Percentiles rank a stretch among this genome's conserved stretches.
phyloP scores from a whole-genome alignment of 2,329 filamentous ascomycete genomes.

The Sarocladium strictum region DNA sequence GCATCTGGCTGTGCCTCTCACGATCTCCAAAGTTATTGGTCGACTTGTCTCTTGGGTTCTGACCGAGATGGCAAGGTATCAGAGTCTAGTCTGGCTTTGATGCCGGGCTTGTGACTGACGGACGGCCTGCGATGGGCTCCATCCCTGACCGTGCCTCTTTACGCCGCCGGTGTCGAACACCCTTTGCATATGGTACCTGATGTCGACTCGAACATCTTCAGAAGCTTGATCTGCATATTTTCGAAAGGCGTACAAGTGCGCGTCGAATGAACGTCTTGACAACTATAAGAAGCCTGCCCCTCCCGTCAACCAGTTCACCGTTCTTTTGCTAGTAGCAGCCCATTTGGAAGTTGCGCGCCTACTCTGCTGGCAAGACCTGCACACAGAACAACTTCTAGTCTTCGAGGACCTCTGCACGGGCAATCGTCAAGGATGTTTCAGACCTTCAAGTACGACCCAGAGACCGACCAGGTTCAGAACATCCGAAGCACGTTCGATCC shows the following conservation, averaged over 20 bases:
- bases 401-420: neutral
- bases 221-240: constrained; percentile 1
- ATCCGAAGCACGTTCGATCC: constrained; percentile 30
- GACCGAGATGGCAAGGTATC: neutral
- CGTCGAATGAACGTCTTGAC: neutral
- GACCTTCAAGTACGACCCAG: constrained; percentile 33
- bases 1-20: neutral
- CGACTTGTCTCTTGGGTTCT: neutral
- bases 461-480: constrained; percentile 31
- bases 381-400: neutral
- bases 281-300: neutral
- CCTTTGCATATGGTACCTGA: neutral
- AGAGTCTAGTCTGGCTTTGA: neutral
- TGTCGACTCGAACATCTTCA: neutral
- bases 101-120: neutral
- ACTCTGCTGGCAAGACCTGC: neutral
- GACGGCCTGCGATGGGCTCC: neutral
- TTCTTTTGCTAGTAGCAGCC: neutral
- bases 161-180: neutral
- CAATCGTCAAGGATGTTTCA: constrained; percentile 24
- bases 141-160: neutral
- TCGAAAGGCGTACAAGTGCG: neutral
- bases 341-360: neutral
- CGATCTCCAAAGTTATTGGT: neutral
- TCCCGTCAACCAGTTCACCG: neutral